Base-by-base conservation (phyloP, 176 grass and related monocot genomes). In the Carex myosuroides region DNA sequence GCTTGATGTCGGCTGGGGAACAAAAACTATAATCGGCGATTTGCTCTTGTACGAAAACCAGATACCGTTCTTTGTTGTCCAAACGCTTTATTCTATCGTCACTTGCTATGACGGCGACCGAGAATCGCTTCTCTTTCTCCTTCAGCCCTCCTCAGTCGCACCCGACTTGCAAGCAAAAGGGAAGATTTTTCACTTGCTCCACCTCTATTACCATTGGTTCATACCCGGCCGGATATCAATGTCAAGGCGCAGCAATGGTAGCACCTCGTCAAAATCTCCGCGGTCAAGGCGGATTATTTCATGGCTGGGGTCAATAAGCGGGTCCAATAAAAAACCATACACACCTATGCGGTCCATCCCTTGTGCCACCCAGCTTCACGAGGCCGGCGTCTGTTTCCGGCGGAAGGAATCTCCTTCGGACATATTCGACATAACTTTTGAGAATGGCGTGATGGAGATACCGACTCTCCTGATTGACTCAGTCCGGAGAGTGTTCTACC, bases 1-100 rank as follows among this genome's bases (percentile, higher is more conserved):
- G 41, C 70, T 70, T 32, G 70, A 70, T 21, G 53, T 62, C 16
- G 83, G 83, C 11, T 85, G 83, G 83, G 70, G 83, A 54, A 21
- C 39, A 17, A 70, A 70, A 44, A 70, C 58, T 6, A 75, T 85
- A 13, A 70, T 70, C 64, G 32, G 64, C 18, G 83, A 85, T 62
- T 13, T 85, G 66, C 68, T 85, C 14, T 24, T 82, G 60, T 65
- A 65, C 12, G 79, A 82, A 48, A 82, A 26, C 26, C 26, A 26
- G 26, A 26, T 26, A 26, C 26, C 26, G 26, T 26, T 26, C 26
- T 1, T 26, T 3, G 14, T 80, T 0, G 4, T 80, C 26, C 30
- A 80, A 56, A 39, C 78, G 16, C 78, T 80, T 10, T 61, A 80
- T 62, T 80, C 16, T 21, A 42, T 80, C 5, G 30, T 61, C 32